These are phyloP conservation scores for Aspergillus intermedius DNA, from an alignment of 2,329 filamentous ascomycete genomes.

Conservation along the genomic window DNA sequence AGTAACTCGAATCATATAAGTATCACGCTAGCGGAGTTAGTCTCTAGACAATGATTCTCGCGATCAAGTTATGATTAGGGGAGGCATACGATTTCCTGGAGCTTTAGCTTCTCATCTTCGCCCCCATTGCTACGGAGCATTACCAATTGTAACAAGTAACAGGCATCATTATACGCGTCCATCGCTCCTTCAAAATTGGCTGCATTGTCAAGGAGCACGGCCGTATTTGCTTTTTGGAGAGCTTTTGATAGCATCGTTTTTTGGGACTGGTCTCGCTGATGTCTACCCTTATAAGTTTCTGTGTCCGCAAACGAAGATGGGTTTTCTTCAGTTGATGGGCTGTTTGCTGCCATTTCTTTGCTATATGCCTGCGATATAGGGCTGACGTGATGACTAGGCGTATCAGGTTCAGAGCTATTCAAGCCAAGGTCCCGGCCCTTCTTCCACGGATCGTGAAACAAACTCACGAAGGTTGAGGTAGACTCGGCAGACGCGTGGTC, in stretches of 20 bases:
- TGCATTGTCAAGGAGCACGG: constrained; percentile 91
- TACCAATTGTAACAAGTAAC: constrained; percentile 78
- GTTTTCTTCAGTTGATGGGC: constrained; percentile 19
- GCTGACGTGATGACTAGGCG: constrained; percentile 3
- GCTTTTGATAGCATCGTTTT: constrained; percentile 97
- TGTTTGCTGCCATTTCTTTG: constrained; percentile 8
- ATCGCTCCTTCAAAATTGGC: constrained; percentile 90
- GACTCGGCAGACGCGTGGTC: constrained; percentile 16
- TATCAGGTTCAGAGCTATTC: background rate
- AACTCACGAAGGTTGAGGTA: background rate
- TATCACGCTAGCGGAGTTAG: constrained; percentile 58
- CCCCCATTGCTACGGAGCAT: constrained; percentile 76
- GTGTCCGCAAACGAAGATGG: constrained; percentile 18
- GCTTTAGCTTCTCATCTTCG: constrained; percentile 73
- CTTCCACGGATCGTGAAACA: constrained; percentile 11
- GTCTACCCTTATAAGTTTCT: constrained; percentile 23
- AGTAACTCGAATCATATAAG: constrained; percentile 82
- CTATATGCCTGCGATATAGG: constrained; percentile 8
- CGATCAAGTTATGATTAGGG: background rate
- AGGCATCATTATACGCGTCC: constrained; percentile 86
- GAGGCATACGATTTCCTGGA: constrained; percentile 80
- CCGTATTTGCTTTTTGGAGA: constrained; percentile 89
- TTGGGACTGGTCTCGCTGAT: constrained; percentile 57
- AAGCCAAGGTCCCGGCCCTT: background rate
- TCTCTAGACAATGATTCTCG: background rate